Evolutionary conservation across 345 rosid species (phyloP), one percentile per base, ranked within the genome.

Genomic region (Melaleuca alternifolia): DNA sequence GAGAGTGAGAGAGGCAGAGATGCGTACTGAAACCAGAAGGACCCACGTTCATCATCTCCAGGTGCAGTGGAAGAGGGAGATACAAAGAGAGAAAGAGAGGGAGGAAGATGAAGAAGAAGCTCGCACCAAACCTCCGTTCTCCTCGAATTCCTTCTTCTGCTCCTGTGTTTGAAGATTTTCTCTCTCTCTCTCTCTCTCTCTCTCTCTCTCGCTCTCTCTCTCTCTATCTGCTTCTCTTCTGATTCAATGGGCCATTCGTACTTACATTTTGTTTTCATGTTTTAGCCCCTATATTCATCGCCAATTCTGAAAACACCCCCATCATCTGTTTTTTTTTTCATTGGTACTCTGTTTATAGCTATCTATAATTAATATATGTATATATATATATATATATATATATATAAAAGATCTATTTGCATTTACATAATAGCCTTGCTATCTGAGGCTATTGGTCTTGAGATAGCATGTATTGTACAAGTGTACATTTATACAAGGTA

Each of bases 1-100:
- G 33, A 81, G 30, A 28, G 61, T 21, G 11, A n/a, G 51, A 53
- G 75, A 83, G 86, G 62, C 5, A 84, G 28, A 44, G 59, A 62
- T 82, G 91, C 98, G 85, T 87, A 97, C 99, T 94, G 93, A 97
- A 97, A 86, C 99, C 99, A 65, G 99, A 97, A 23, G 98, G 99
- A 88, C 99, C 99, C 92, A 98, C 99, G 96, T 97, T 94, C 99
- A 97, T 97, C 94, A 90, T 94, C 92, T 86, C 89, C 71, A 30
- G 85, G 46, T 50, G 87, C 84, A 85, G 85, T 5, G 48, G 83
- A 79, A 23, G 83, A 0, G 51, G 10, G n/a, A 50, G 30, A 21
- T n/a, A 62, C 76, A 62, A n/a, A 14, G 30, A 21, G 30, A 57
- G 24, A 7, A 16, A 21, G 65, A 11, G 24, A 21, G n/a, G 65